These are phyloP conservation scores for Dendrobium nobile DNA, from an alignment of 106 monocot genomes.

Conservation along the genomic window DNA sequence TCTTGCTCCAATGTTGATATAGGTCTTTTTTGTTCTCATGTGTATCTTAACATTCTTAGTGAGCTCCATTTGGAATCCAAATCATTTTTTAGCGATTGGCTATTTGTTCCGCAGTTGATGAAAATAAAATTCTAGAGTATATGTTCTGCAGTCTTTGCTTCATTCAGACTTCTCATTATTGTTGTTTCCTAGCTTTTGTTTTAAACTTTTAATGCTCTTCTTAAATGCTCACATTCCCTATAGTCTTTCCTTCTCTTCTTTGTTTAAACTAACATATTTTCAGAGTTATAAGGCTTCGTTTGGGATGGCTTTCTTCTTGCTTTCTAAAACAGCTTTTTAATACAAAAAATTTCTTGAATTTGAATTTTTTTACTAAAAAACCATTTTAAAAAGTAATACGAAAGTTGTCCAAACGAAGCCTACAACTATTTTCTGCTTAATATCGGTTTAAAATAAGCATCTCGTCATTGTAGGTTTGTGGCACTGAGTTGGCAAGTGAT, in stretches of 20 bases:
- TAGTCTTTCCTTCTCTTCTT: not conserved
- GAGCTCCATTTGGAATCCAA: too few species aligned
- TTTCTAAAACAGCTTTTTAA: too few species aligned
- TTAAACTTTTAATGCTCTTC: not conserved
- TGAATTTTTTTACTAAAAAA: too few species aligned
- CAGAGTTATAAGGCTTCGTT: not conserved
- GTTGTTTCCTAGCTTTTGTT: not conserved
- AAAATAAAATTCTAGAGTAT: not conserved
- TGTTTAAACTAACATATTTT: not conserved
- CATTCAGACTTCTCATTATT: not conserved
- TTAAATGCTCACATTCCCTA: not conserved
- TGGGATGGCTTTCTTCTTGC: too few species aligned
- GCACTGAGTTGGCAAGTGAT: constrained; percentile 26
- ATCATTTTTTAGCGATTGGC: not conserved
- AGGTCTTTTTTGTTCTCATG: too few species aligned
- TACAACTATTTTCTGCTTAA: not conserved
- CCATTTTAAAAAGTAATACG: too few species aligned
- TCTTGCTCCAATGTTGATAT: too few species aligned
- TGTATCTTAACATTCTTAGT: too few species aligned
- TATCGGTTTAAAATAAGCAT: not conserved
- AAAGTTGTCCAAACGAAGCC: too few species aligned
- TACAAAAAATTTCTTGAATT: too few species aligned
- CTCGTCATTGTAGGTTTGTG: constrained; percentile 26
- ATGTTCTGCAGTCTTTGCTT: not conserved
- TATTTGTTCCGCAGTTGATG: not conserved